Percentiles rank a stretch among this genome's conserved stretches.
phyloP scores from a whole-genome alignment of 352 stramenopile species.

The Pythium rhizo-oryzae region DNA sequence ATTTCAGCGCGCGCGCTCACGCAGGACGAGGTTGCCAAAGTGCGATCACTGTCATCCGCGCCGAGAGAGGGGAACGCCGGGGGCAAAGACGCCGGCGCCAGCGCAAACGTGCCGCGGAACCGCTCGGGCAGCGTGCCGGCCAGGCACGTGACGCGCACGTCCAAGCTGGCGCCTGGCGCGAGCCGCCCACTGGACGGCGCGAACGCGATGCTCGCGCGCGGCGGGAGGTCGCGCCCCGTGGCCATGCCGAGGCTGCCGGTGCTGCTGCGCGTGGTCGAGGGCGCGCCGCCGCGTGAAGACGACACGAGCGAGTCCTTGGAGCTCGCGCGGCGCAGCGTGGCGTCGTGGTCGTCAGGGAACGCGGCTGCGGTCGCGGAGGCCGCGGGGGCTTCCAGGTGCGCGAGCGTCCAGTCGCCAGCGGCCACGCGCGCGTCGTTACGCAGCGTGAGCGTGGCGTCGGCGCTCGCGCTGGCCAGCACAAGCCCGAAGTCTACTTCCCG shows the following conservation, averaged over 20 bases:
- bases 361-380: neutral
- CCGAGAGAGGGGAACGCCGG: constrained; percentile 1
- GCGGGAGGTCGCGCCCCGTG: constrained; percentile 45
- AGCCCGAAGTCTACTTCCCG: constrained; percentile 76
- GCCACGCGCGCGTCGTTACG: constrained; percentile 35
- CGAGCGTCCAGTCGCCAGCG: constrained; percentile 47
- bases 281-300: constrained; percentile 39
- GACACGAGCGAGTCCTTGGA: constrained; percentile 60
- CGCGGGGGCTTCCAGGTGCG: constrained; percentile 40
- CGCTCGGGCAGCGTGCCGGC: constrained; percentile 62
- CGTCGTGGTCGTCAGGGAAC: neutral
- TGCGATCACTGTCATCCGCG: neutral
- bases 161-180: constrained; percentile 38
- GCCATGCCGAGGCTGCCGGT: constrained; percentile 32
- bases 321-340: constrained; percentile 26
- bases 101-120: constrained; percentile 50
- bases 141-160: constrained; percentile 49
- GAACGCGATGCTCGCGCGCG: constrained; percentile 54
- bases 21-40: neutral
- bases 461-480: constrained; percentile 57
- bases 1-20: constrained; percentile 77
- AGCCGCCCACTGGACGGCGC: constrained; percentile 47
- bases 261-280: constrained; percentile 37
- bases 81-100: neutral
- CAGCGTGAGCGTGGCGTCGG: constrained; percentile 39